Evolutionary conservation across 192 early-diverging fungal species (phyloP), one percentile per base, ranked within the genome.

Genomic region (Kickxella alabastrina): DNA sequence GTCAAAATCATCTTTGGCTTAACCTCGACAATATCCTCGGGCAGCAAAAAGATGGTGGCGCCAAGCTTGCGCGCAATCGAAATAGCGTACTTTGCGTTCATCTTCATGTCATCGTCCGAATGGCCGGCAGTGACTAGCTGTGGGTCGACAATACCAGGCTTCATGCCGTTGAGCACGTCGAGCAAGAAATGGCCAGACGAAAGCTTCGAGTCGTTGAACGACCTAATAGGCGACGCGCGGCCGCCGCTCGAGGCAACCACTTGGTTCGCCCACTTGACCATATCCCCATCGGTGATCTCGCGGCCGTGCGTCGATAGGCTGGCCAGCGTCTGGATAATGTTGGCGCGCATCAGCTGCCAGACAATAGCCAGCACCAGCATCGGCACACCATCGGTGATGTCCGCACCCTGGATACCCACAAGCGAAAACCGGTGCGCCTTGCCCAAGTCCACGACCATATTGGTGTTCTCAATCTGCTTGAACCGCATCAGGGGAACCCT

Each of bases 301-400:
- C 80, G 71, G 25, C 93, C 93, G 46, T 81, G 77, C 38, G 87
- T 82, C 15, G 89, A 89, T 21, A 97, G 78, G 26, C 84, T 84
- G 65, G 89, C 85, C 57, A 99, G 79, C 9, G 95, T 96, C 60
- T 92, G 92, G 18, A 95, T 81, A 40, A 99, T 88, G 77, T 99
- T 90, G 49, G 90, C 90, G 15, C 96, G 87, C 96, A 99, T 99
- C 77, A 99, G 82, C 79, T 99, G 96, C 96, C 96, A 99, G 34
- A 95, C 92, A 14, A 93, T 61, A 34, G 87, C 92, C 23, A 99
- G 79, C 17, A 91, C 95, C 29, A 99, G 75, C 13, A 85, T 96
- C 23, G 88, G 90, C 43, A 79, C 80, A 37, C 92, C 95, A 48
- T 97, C 95, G 17, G 85, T 85, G 57, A 99, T 89, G 76, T 99